phyloP scores from a whole-genome alignment of 345 rosid genomes.

The Sisymbrium irio region DNA sequence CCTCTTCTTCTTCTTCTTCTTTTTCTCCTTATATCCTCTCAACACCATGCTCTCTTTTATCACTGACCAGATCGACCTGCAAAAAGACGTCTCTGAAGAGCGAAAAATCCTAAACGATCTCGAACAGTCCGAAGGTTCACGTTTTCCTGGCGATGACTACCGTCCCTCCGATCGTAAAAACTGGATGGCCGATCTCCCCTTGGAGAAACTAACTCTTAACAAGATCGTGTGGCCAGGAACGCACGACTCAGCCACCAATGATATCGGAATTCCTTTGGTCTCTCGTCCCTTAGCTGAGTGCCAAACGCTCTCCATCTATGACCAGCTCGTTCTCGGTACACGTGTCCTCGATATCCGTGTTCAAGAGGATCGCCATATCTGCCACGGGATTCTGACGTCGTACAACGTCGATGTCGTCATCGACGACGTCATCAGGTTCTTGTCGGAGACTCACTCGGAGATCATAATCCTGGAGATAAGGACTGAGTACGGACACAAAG shows the following conservation, averaged over 20 bases:
- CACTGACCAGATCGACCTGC: not conserved
- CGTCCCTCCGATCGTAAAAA: constrained; percentile 57
- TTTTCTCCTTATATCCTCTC: not conserved
- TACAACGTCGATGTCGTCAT: constrained; percentile 63
- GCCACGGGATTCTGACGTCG: constrained; percentile 68
- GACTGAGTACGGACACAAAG: constrained; percentile 74
- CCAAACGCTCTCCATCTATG: constrained; percentile 63
- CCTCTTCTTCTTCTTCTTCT: not conserved
- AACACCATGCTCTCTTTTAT: constrained; percentile 54
- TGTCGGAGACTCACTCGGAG: constrained; percentile 69
- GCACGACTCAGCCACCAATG: no score
- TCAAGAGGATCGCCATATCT: constrained; percentile 58
- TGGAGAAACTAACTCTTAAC: constrained; percentile 48
- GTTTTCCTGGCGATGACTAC: constrained; percentile 67
- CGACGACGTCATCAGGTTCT: constrained; percentile 60
- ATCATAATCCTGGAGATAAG: constrained; percentile 71
- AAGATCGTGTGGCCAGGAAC: constrained; percentile 94
- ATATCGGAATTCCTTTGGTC: no score
- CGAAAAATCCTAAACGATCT: constrained; percentile 50
- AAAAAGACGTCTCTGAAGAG: constrained; percentile 41
- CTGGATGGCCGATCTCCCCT: constrained; percentile 57
- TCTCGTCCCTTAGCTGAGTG: no score
- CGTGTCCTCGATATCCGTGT: constrained; percentile 73
- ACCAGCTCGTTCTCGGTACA: constrained; percentile 66
- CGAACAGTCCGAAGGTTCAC: constrained; percentile 36